A percentile compares a stretch with the other conserved stretches of the same genome.
phyloP scores from a whole-genome alignment of 1,139 yeast species.

The Saccharomyces hybrid region DNA sequence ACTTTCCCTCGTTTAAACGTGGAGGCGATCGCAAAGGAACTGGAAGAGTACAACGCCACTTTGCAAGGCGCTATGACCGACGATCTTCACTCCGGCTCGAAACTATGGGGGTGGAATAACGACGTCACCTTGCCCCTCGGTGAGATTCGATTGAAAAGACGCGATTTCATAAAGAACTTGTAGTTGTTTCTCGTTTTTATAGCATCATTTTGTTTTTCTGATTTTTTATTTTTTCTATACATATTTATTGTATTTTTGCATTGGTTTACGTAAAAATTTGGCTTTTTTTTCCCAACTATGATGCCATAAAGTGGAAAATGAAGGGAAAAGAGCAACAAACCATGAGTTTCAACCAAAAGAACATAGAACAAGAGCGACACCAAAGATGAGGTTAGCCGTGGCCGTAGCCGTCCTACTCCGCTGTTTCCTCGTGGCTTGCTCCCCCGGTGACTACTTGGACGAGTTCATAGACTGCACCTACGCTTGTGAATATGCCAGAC shows the following conservation, averaged over 20 bases:
- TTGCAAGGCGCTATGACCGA: background rate
- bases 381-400: background rate
- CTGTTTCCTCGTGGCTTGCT: constrained; percentile 33
- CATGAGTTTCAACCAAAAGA: too few species aligned
- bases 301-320: too few species aligned
- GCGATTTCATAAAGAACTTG: background rate
- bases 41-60: background rate
- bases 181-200: background rate
- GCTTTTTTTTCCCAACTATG: too few species aligned
- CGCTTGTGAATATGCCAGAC: constrained; percentile 42
- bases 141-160: background rate
- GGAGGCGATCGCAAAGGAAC: background rate
- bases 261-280: too few species aligned
- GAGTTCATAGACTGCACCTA: constrained; percentile 59
- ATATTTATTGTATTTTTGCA: too few species aligned
- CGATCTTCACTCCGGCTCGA: background rate
- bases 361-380: background rate
- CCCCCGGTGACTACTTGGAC: constrained; percentile 71
- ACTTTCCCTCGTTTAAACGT: background rate
- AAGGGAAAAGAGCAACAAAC: too few species aligned
- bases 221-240: background rate
- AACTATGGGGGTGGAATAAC: background rate
- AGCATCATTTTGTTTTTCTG: background rate
- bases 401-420: background rate
- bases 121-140: background rate